These are phyloP conservation scores for Ogataea pignaliae DNA, from an alignment of 805 yeast genomes.

Conservation along the genomic window DNA sequence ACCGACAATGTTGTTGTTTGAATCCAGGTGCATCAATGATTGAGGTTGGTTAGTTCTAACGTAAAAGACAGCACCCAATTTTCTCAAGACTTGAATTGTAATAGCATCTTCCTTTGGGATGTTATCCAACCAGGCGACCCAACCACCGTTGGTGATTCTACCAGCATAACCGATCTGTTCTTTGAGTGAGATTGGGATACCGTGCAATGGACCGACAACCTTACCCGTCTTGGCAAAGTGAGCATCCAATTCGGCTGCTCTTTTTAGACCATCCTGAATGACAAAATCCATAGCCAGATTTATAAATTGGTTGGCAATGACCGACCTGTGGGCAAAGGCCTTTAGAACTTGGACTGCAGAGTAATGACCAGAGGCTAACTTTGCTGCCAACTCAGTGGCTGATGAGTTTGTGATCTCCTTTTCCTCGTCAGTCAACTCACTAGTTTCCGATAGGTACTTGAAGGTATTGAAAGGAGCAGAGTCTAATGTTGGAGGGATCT, in stretches of 20 bases:
- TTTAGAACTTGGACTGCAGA: constrained; percentile 48
- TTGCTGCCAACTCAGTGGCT: constrained; percentile 37
- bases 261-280: constrained; percentile 55
- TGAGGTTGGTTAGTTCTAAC: constrained; percentile 69
- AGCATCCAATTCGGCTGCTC: constrained; percentile 57
- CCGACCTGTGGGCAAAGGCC: constrained; percentile 64
- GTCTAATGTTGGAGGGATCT: constrained; percentile 33
- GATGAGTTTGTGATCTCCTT: constrained; percentile 39
- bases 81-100: constrained; percentile 42
- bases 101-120: constrained; percentile 43
- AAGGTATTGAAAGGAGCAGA: constrained; percentile 32
- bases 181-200: constrained; percentile 63
- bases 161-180: constrained; percentile 58
- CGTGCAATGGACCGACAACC: constrained; percentile 63
- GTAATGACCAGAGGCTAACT: constrained; percentile 43
- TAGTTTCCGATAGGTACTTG: constrained; percentile 31
- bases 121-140: constrained; percentile 47
- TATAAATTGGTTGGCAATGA: constrained; percentile 59
- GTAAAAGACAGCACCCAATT: constrained; percentile 57
- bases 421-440: constrained; percentile 32
- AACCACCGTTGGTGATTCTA: constrained; percentile 55
- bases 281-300: constrained; percentile 50
- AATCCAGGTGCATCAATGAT: constrained; percentile 63
- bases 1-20: constrained; percentile 56
- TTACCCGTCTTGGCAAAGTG: constrained; percentile 43